Evolutionary conservation across 345 rosid species (phyloP), one percentile per base, ranked within the genome.

Genomic region (Erysimum cheiranthoides): DNA sequence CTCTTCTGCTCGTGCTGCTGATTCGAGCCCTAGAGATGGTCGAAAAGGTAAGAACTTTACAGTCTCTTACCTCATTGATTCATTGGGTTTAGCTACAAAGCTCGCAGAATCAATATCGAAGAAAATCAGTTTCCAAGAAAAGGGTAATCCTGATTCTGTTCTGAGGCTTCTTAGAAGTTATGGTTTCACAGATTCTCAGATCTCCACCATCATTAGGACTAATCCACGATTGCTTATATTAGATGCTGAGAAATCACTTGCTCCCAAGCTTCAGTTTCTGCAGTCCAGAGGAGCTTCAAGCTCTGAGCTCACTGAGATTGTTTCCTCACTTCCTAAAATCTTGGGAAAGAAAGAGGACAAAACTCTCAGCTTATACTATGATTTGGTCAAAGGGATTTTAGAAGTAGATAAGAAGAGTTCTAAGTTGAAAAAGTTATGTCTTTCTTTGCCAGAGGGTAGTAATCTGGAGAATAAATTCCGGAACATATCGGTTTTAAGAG

Each of bases 41-140:
- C 8, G 7, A 34, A 6, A 34, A 34, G 36, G 36, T 5, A 34
- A 34, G 1, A 34, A 34, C 36, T 34, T 34, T 34, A 34, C 36
- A 5, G 66, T 61, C 32, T 57, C 74, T 8, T 57, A 70, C 65
- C 74, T 70, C 56, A 45, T 76, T 66, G 53, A 60, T 6, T 80
- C 83, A 9, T 54, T 78, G 27, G 78, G 83, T 25, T 31, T 80
- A 27, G 3, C 77, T 14, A 35, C 8, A 3, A 75, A 80, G 8
- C 28, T 62, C 10, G 77, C 83, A 1, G 50, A 32, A 35, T 65
- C 70, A 12, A 40, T 71, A n/a, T 66, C 74, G 0, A 65, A 13
- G 10, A 75, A 43, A 27, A 30, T 68, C 28, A 69, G 40, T 0
- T 54, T 30, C 13, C 31, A 54, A 18, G 65, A 18, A 0, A 70